phyloP scores from a whole-genome alignment of 129 eudicot genomes.

The Centella asiatica region DNA sequence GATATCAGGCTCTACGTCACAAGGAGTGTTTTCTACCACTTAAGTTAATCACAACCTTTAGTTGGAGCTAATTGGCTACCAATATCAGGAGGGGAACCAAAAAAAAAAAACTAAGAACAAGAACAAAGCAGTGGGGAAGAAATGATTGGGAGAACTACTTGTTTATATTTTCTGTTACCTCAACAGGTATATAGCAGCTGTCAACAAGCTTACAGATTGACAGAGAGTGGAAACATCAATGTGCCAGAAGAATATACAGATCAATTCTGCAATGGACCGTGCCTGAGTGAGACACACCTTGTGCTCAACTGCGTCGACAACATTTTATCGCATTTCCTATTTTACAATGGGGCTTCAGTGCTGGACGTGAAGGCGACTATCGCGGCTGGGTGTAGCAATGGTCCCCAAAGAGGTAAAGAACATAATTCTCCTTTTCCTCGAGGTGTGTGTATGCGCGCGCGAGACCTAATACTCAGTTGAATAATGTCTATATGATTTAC shows the following conservation, averaged over 20 bases:
- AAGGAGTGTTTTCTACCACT: too few relatives aligned
- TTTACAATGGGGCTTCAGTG: constrained; percentile 50
- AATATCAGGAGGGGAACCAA: too few relatives aligned
- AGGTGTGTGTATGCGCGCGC: neutral
- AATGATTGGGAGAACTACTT: neutral
- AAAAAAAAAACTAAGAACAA: too few relatives aligned
- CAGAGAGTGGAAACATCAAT: constrained; percentile 48
- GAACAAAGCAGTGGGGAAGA: too few relatives aligned
- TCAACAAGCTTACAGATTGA: constrained; percentile 52
- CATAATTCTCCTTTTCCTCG: neutral
- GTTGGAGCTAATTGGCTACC: too few relatives aligned
- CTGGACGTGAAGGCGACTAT: constrained; percentile 48
- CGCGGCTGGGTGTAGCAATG: constrained; percentile 57
- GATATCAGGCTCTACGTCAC: too few relatives aligned
- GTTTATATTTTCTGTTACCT: neutral
- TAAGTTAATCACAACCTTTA: too few relatives aligned
- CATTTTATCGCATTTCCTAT: constrained; percentile 36
- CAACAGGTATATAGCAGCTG: constrained; percentile 60
- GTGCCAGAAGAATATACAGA: constrained; percentile 55
- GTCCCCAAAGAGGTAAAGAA: constrained; percentile 57
- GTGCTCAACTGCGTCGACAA: constrained; percentile 50
- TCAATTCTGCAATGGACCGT: constrained; percentile 56
- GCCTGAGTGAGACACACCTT: constrained; percentile 53
- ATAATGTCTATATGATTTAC: too few relatives aligned
- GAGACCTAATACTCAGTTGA: too few relatives aligned